Percentiles rank a stretch among this genome's conserved stretches.
These are phyloP conservation scores for Phialophora chinensis DNA, from an alignment of 2,329 filamentous ascomycete genomes.

Conservation along the genomic window DNA sequence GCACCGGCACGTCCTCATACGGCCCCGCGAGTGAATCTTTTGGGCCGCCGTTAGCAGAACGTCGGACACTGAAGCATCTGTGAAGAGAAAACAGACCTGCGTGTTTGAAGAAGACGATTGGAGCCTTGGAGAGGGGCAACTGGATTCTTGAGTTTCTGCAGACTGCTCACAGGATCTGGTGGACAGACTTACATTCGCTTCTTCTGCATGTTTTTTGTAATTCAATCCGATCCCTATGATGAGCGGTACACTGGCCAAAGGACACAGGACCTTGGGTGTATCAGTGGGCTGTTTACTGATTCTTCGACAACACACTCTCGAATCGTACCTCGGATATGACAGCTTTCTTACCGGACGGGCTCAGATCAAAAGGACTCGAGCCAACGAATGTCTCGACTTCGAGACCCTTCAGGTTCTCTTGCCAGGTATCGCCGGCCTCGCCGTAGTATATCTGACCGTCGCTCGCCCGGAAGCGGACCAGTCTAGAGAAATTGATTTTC, in stretches of 20 bases:
- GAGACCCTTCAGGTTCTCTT: constrained; percentile 6
- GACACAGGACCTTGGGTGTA: constrained; percentile 50
- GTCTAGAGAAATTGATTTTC: not conserved
- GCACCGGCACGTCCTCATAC: constrained; percentile 46
- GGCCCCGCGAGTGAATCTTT: constrained; percentile 39
- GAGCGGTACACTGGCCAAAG: constrained; percentile 42
- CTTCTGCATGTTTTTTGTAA: constrained; percentile 32
- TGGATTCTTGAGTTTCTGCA: constrained; percentile 33
- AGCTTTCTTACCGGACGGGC: constrained; percentile 2
- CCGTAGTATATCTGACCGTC: constrained; percentile 14
- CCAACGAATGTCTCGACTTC: not conserved
- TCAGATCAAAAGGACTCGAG: constrained; percentile 6
- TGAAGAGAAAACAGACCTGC: no score
- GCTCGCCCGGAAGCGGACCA: not conserved
- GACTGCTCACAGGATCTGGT: not conserved
- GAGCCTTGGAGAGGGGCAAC: constrained; percentile 44
- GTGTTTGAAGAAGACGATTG: constrained; percentile 49
- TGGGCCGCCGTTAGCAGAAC: no score
- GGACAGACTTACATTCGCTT: constrained; percentile 27
- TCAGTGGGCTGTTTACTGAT: constrained; percentile 29
- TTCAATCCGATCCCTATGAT: constrained; percentile 34
- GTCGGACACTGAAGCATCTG: no score
- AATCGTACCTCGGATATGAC: constrained; percentile 13
- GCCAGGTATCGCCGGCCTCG: constrained; percentile 14
- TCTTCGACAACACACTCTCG: constrained; percentile 22